Conservation (phyloP, 139 green algal genomes). For the Desmodesmus armatus region DNA sequence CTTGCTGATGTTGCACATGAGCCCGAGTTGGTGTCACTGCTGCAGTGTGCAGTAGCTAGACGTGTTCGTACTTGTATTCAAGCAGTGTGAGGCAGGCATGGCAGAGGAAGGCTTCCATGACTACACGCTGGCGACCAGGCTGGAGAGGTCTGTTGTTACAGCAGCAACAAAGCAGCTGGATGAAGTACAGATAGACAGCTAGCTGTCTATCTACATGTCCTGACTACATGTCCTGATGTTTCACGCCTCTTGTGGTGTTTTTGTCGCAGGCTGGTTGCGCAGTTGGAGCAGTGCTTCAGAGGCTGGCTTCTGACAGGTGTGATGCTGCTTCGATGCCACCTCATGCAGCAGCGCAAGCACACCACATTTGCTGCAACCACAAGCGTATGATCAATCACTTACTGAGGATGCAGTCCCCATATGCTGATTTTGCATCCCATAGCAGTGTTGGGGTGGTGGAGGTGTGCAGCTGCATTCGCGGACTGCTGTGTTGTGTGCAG, state of each 20-base stretch:
- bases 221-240: not conserved
- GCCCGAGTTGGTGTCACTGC: too few species aligned
- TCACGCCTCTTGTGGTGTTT: not conserved
- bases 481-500: not conserved
- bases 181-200: too few species aligned
- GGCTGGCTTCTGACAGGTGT: slow-evolving; percentile 56
- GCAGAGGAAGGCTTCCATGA: slow-evolving; percentile 68
- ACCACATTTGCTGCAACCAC: not conserved
- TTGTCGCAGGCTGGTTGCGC: slow-evolving; percentile 47
- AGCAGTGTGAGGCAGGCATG: too few species aligned
- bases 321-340: not conserved
- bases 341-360: not conserved
- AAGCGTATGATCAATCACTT: too few species aligned
- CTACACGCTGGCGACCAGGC: slow-evolving; percentile 66
- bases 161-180: not conserved
- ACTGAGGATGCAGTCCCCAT: too few species aligned
- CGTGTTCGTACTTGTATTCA: too few species aligned
- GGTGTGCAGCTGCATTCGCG: too few species aligned
- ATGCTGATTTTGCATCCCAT: too few species aligned
- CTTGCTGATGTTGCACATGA: too few species aligned
- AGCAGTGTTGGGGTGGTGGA: too few species aligned
- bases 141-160: slow-evolving; percentile 57
- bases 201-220: too few species aligned
- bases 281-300: slow-evolving; percentile 56
- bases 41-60: too few species aligned